phyloP scores from a whole-genome alignment of 768 basidiomycete genomes.

The Leccinum longicurvipes region DNA sequence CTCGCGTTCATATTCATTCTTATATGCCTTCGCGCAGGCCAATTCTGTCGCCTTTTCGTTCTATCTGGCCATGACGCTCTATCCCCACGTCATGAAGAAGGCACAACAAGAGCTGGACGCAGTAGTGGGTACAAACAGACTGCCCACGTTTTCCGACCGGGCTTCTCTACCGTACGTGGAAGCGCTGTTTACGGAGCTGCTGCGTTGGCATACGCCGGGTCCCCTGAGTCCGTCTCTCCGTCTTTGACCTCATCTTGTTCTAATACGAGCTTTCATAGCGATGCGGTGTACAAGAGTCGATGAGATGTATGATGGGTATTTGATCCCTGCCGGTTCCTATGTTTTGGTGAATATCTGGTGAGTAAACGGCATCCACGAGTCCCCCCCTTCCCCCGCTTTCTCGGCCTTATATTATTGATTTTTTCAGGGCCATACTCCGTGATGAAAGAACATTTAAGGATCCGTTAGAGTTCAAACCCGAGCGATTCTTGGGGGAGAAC shows the following conservation, averaged over 20 bases:
- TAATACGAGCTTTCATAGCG: neutral
- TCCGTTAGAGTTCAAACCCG: constrained; percentile 21
- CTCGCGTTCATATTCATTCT: neutral
- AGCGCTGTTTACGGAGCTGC: constrained; percentile 25
- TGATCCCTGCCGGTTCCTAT: constrained; percentile 18
- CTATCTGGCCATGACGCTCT: constrained; percentile 29
- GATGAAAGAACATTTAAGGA: constrained; percentile 16
- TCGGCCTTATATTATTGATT: neutral
- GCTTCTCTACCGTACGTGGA: constrained; percentile 27
- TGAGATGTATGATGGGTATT: constrained; percentile 20
- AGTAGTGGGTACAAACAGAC: constrained; percentile 19
- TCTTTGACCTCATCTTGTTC: neutral
- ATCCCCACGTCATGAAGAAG: constrained; percentile 25
- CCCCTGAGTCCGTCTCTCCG: constrained; percentile 7
- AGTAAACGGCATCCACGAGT: neutral
- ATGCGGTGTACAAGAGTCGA: constrained; percentile 8
- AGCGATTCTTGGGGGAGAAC: constrained; percentile 20
- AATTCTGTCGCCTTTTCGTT: constrained; percentile 11
- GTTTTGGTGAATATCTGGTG: constrained; percentile 21
- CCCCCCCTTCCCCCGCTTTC: neutral
- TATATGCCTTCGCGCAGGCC: constrained; percentile 5
- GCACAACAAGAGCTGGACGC: constrained; percentile 27
- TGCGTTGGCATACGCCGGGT: constrained; percentile 19
- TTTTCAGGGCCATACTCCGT: constrained; percentile 16
- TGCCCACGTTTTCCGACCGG: constrained; percentile 26